These are phyloP conservation scores for Cryptosporidium sp. DNA, from an alignment of 169 alveolate species.

Conservation along the genomic window DNA sequence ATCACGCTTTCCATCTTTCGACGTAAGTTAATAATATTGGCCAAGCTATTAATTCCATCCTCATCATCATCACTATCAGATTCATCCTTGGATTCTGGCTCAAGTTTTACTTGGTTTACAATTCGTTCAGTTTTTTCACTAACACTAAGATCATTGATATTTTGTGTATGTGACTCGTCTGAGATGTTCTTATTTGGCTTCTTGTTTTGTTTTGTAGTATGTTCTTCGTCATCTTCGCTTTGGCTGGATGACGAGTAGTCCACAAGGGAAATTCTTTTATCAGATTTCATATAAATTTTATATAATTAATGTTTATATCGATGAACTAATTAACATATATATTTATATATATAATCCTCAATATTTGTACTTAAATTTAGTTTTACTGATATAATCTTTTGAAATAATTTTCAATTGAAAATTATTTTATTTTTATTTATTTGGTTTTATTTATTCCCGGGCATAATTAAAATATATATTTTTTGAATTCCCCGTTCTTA, in stretches of 20 bases:
- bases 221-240: constrained; percentile 8
- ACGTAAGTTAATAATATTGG: constrained; percentile 37
- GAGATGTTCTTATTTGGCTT: not conserved
- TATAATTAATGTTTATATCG: too few species aligned
- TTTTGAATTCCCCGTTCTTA: too few species aligned
- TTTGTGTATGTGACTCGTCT: not conserved
- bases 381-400: not conserved
- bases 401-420: too few species aligned
- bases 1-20: not conserved
- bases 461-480: too few species aligned
- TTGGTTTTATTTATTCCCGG: too few species aligned
- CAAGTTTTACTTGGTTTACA: not conserved
- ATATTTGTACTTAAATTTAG: too few species aligned
- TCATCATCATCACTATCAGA: not conserved
- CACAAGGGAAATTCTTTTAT: not conserved
- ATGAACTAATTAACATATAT: too few species aligned
- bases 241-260: constrained; percentile 5
- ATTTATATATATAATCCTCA: too few species aligned
- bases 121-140: not conserved
- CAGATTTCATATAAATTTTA: not conserved
- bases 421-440: too few species aligned
- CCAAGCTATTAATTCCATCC: constrained; percentile 48
- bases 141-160: not conserved
- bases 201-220: not conserved
- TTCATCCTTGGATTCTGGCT: not conserved